Evolutionary conservation across 177 flowering plant genomes (phyloP).

Genomic region (Telopea speciosissima): DNA sequence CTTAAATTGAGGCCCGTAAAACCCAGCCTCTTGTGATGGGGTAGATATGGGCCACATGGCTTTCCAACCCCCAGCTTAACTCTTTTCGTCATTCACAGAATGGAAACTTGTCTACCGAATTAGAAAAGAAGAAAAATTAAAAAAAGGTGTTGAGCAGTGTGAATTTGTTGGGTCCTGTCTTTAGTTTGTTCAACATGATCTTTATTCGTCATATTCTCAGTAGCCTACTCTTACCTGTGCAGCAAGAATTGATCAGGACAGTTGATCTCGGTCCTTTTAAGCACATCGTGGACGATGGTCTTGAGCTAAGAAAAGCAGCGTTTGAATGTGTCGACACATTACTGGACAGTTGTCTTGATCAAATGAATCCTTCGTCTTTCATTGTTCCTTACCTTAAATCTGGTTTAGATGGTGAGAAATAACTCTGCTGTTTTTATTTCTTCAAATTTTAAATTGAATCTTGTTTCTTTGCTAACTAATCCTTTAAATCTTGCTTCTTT

Average conservation of each 20-base stretch:
- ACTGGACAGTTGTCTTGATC: slow-evolving; percentile 94
- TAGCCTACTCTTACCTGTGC: slow-evolving; percentile 24
- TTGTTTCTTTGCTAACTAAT: no score
- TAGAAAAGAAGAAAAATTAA: no score
- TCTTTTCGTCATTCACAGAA: no score
- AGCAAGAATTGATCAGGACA: slow-evolving; percentile 95
- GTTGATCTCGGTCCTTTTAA: slow-evolving; percentile 99
- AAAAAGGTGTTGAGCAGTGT: not conserved
- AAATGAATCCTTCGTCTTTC: slow-evolving; percentile 96
- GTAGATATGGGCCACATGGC: no score
- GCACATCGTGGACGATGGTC: slow-evolving; percentile 98
- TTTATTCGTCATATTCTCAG: not conserved
- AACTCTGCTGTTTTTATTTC: not conserved
- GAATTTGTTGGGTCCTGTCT: not conserved
- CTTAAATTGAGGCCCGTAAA: no score
- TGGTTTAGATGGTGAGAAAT: slow-evolving; percentile 80
- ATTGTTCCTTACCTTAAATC: slow-evolving; percentile 92
- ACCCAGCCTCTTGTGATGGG: no score
- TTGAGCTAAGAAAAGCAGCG: slow-evolving; percentile 96
- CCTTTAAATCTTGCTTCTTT: no score
- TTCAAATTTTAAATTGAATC: no score
- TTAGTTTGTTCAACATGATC: not conserved
- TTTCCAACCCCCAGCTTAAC: no score
- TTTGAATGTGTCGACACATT: slow-evolving; percentile 99
- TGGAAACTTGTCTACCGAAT: no score